Evolutionary conservation across 164 flowering plant genomes (phyloP), one percentile per base, ranked within the genome.

Genomic region (Tetrastigma voinierianum): DNA sequence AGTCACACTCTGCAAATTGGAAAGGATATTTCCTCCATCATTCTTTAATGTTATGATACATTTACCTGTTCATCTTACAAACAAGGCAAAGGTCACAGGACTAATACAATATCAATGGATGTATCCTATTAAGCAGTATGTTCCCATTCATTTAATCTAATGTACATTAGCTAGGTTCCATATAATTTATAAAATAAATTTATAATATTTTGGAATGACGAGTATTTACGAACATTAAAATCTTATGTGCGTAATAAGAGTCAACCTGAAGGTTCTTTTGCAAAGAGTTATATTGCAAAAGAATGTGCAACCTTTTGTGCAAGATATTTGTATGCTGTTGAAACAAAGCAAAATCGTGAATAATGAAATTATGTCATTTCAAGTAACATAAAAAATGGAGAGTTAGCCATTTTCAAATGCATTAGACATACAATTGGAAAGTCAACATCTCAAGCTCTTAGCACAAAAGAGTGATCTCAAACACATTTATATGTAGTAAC

Each of bases 281-380:
- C 61, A 4, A 64, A 69, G 25, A 70, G 61, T 9, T 66, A 70
- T 21, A 0, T 74, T 0, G 61, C 12, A 2, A 25, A 66, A 1
- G 74, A 70, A 19, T 66, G 43, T 16, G 13, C 46, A 13, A 74
- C 45, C 14, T 67, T 74, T 58, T 74, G 74, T 20, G 66, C 69
- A 13, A 46, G 20, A 0, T 55, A 69, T 6, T 25, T 25, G 6
- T 6, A 25, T 25, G 40, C 3, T 25, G 40, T 25, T 25, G 4
- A 25, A 6, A 25, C 40, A 3, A 25, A 6, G 40, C 6, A 25
- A 4, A 25, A 3, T 25, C 40, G 3, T 25, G 40, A 25, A 6
- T 0, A 25, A 25, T 3, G 40, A 25, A 25, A 25, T 6, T 25
- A 25, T 25, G 40, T 0, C 40, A 25, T 3, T 25, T 4, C 40